Conservation (phyloP, 2,329 filamentous ascomycete species). For the Xylaria hypoxylon region DNA sequence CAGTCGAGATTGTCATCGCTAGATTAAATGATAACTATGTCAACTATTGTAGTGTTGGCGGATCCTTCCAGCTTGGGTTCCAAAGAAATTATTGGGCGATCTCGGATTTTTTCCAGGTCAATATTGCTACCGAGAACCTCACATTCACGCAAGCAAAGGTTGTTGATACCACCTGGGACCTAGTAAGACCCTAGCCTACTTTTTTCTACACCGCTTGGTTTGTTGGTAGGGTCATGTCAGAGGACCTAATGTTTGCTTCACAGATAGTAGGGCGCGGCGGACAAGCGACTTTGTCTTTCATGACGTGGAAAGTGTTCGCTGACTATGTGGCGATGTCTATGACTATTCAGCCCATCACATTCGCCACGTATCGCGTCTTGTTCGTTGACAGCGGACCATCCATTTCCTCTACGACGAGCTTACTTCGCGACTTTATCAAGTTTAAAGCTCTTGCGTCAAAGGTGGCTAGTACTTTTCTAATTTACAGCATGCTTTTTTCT, state of each 20-base stretch:
- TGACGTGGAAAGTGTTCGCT: conserved; percentile 48
- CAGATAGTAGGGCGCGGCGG: conserved; percentile 49
- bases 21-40: neutral
- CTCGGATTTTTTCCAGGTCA: conserved; percentile 20
- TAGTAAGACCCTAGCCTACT: conserved; percentile 6
- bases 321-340: conserved; percentile 46
- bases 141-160: conserved; percentile 23
- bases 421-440: conserved; percentile 39
- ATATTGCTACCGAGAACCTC: conserved; percentile 10
- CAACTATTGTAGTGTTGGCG: neutral
- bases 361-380: conserved; percentile 43
- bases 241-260: neutral
- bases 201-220: neutral
- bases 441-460: conserved; percentile 41
- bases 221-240: neutral
- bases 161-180: conserved; percentile 12
- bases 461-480: conserved; percentile 43
- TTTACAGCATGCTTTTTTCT: conserved; percentile 43
- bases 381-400: conserved; percentile 44
- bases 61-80: neutral
- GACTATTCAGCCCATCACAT: conserved; percentile 44
- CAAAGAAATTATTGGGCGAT: neutral
- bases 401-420: conserved; percentile 37
- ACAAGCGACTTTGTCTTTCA: conserved; percentile 44
- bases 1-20: neutral